These are phyloP conservation scores for Colletotrichum sp. DNA, from an alignment of 2,329 filamentous ascomycete species.

Conservation along the genomic window DNA sequence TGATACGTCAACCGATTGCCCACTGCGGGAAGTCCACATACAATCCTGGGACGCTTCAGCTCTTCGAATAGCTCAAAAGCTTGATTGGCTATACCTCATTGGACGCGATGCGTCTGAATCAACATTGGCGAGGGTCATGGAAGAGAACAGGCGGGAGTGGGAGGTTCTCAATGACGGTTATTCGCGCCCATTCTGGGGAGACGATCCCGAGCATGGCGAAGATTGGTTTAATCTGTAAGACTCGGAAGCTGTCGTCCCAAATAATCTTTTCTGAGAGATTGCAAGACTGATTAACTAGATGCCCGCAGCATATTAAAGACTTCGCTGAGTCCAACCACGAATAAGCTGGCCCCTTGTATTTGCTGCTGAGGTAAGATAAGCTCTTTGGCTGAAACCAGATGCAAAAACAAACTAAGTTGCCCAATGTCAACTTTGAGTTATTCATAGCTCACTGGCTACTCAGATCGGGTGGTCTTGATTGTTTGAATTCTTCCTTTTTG, in stretches of 20 bases:
- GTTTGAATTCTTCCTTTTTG: too few species aligned
- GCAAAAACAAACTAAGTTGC: rapidly evolving
- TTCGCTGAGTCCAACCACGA: neutral
- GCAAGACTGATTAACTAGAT: rapidly evolving
- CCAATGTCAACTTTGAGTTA: rapidly evolving
- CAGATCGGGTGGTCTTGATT: too few species aligned
- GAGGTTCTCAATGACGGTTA: neutral
- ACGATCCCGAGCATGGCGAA: neutral
- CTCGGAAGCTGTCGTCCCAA: rapidly evolving
- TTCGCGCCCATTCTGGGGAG: neutral
- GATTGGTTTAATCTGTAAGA: neutral
- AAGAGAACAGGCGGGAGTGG: neutral
- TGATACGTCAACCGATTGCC: neutral
- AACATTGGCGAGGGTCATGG: neutral
- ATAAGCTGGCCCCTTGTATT: rapidly evolving
- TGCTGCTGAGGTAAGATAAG: neutral
- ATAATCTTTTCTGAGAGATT: rapidly evolving
- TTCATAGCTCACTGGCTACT: rapidly evolving
- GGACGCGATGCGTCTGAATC: rapidly evolving
- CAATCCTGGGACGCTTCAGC: neutral
- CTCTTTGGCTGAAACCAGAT: rapidly evolving
- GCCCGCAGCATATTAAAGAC: rapidly evolving
- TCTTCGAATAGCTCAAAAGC: neutral
- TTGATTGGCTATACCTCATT: neutral
- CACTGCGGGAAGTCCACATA: neutral